Conservation (phyloP, 2,329 filamentous ascomycete species). For the Penicillium glabrum region DNA sequence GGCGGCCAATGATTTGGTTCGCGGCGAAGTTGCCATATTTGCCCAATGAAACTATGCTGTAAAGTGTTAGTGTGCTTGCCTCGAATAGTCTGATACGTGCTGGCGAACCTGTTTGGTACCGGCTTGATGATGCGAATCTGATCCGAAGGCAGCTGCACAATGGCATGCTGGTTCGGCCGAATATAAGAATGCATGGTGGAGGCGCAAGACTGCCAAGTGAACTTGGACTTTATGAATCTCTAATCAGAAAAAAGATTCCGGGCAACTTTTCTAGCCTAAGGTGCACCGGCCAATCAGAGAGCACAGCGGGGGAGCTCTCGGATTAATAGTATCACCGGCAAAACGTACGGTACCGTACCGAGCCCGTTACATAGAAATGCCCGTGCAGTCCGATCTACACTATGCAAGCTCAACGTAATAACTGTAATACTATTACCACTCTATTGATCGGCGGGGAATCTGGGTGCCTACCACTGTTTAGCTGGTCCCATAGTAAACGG, state of each 20-base stretch:
- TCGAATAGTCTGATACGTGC: conserved; percentile 2
- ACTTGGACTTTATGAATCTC: neutral
- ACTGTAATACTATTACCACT: neutral
- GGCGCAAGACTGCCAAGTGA: neutral
- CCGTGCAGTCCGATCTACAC: too few relatives aligned
- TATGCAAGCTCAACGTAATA: neutral
- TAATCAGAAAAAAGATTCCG: conserved; percentile 13
- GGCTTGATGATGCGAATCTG: conserved; percentile 59
- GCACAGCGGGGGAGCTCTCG: neutral
- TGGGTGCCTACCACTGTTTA: neutral
- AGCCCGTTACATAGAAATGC: neutral
- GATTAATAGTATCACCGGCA: neutral
- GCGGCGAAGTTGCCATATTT: conserved; percentile 91
- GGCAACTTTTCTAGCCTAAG: conserved; percentile 9
- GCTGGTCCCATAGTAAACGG: neutral
- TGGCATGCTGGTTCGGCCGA: conserved; percentile 37
- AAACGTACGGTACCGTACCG: neutral
- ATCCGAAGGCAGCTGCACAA: conserved; percentile 52
- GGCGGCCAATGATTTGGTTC: conserved; percentile 86
- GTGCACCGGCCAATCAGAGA: conserved; percentile 13
- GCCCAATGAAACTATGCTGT: conserved; percentile 78
- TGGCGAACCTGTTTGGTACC: conserved; percentile 63
- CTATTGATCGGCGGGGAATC: neutral
- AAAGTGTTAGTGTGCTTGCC: conserved; percentile 3
- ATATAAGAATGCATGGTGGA: conserved; percentile 40